phyloP scores from a whole-genome alignment of 345 rosid genomes.

The Citrus medica region DNA sequence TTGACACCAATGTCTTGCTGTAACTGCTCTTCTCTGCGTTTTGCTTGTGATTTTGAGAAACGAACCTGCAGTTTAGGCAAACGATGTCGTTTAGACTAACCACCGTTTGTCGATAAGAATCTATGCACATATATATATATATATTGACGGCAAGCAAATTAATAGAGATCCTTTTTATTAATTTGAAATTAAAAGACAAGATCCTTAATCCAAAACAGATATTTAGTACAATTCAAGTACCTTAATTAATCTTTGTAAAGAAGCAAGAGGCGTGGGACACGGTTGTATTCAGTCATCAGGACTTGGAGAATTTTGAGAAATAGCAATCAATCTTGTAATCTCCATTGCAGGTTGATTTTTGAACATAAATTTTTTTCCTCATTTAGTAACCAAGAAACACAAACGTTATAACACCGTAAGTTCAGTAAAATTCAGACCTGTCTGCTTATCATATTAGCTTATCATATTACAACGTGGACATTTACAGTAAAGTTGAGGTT shows the following conservation, averaged over 20 bases:
- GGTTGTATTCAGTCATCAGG: background rate
- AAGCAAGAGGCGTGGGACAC: too few species aligned
- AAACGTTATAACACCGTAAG: too few species aligned
- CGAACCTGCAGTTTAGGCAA: background rate
- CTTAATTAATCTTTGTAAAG: too few species aligned
- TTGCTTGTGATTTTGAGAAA: background rate
- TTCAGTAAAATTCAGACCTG: background rate
- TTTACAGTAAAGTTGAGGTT: slow-evolving; percentile 5
- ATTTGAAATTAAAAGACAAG: too few species aligned
- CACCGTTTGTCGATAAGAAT: too few species aligned
- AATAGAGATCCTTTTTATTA: too few species aligned
- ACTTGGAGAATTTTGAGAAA: background rate
- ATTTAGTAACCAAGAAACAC: too few species aligned
- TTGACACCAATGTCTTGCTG: background rate
- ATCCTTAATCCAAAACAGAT: too few species aligned
- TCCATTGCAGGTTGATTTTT: background rate
- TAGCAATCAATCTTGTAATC: background rate
- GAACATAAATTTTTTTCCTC: too few species aligned
- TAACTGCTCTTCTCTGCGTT: background rate
- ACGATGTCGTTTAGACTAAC: background rate
- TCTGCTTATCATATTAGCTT: background rate
- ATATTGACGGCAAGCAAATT: too few species aligned
- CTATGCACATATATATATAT: too few species aligned
- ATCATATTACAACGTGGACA: background rate
- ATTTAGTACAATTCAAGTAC: too few species aligned